A percentile compares a stretch with the other conserved stretches of the same genome.
Conservation (phyloP, 164 flowering plant species). For the Kingdonia uniflora region DNA sequence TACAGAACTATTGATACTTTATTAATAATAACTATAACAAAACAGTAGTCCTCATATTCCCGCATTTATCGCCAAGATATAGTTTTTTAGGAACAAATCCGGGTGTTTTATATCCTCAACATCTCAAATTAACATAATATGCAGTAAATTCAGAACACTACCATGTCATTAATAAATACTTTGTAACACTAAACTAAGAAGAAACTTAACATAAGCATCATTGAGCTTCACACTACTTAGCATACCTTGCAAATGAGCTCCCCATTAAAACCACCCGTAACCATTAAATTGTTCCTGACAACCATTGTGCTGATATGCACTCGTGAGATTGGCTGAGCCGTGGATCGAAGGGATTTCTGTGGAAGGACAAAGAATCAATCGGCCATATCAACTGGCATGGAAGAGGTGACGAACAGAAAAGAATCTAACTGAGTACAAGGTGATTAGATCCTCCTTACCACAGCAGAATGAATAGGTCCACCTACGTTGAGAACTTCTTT, state of each 20-base stretch:
- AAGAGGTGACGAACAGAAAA: background rate
- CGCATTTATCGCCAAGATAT: no score
- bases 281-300: conserved; percentile 65
- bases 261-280: conserved; percentile 94
- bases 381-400: background rate
- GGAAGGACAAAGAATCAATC: background rate
- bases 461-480: conserved; percentile 42
- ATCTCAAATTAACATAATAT: no score
- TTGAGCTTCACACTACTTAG: background rate
- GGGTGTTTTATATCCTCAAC: no score
- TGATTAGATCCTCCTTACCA: conserved; percentile 26
- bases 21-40: no score
- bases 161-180: background rate
- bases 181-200: no score
- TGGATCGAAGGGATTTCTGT: conserved; percentile 44
- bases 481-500: conserved; percentile 76
- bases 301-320: conserved; percentile 88
- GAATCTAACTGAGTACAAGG: background rate
- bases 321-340: conserved; percentile 53
- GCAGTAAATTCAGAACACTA: no score
- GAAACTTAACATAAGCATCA: no score
- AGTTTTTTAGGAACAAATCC: no score
- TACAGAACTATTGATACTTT: no score
- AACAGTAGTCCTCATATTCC: no score
- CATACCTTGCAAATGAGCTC: conserved; percentile 93